Evolutionary conservation across 2,329 filamentous ascomycete genomes (phyloP).

Genomic region (Magnaporthiopsis rhizophila): DNA sequence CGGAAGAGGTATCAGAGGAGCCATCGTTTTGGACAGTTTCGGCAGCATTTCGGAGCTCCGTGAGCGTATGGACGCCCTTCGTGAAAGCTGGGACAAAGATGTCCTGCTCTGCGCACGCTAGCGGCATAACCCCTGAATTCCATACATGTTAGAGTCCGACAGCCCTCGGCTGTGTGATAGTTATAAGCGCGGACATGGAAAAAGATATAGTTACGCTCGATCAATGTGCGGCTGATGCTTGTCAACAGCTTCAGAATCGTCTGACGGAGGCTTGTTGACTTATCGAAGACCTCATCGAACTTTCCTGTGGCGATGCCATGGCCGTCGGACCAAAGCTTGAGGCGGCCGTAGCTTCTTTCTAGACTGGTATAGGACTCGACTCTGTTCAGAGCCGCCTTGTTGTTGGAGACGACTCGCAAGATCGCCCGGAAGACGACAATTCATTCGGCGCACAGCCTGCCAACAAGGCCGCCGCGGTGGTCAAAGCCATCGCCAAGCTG

Average conservation of each 20-base stretch:
- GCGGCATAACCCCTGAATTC: too few species aligned
- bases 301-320: not conserved
- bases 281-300: not conserved
- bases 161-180: too few species aligned
- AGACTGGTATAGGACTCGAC: not conserved
- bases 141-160: too few species aligned
- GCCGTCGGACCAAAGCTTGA: constrained; percentile 1
- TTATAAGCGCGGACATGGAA: too few species aligned
- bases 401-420: not conserved
- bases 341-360: not conserved
- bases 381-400: not conserved
- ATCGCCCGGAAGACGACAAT: not conserved
- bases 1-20: not conserved
- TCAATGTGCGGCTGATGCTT: not conserved
- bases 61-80: too few species aligned
- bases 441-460: not conserved
- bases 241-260: not conserved
- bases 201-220: not conserved
- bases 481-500: not conserved
- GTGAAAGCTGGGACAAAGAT: too few species aligned
- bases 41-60: too few species aligned
- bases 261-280: not conserved
- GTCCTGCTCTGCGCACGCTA: too few species aligned
- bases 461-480: not conserved
- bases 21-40: too few species aligned